A percentile compares a stretch with the other conserved stretches of the same genome.
These are phyloP conservation scores for Pseudocercospora cruenta DNA, from an alignment of 2,329 filamentous ascomycete genomes.

Conservation along the genomic window DNA sequence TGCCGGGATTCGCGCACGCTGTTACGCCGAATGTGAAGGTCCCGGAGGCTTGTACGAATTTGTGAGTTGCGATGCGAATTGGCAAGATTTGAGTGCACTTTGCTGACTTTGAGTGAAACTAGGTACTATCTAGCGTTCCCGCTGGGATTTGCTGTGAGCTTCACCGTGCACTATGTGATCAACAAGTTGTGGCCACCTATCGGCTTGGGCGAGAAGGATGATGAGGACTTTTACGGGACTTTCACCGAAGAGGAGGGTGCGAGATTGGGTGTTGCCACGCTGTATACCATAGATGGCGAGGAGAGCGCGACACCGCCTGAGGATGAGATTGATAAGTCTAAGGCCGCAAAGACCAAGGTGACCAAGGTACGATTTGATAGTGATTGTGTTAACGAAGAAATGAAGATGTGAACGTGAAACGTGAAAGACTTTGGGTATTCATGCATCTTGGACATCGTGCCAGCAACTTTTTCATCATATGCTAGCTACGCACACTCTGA, in stretches of 20 bases:
- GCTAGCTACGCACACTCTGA: slow-evolving; percentile 26
- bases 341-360: not conserved
- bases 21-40: slow-evolving; percentile 46
- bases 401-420: not conserved
- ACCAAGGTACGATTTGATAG: not conserved
- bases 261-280: slow-evolving; percentile 27
- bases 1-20: slow-evolving; percentile 47
- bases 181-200: slow-evolving; percentile 39
- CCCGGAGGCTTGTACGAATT: slow-evolving; percentile 40
- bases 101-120: not conserved
- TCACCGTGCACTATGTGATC: slow-evolving; percentile 40
- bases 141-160: slow-evolving; percentile 46
- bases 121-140: slow-evolving; percentile 48
- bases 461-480: slow-evolving; percentile 18
- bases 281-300: slow-evolving; percentile 21
- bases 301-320: not conserved
- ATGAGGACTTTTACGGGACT: slow-evolving; percentile 41
- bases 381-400: not conserved
- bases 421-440: not conserved
- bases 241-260: slow-evolving; percentile 37
- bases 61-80: slow-evolving; percentile 20
- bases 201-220: slow-evolving; percentile 39
- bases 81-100: not conserved
- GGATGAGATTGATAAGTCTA: slow-evolving; percentile 11
- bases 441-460: not conserved